Evolutionary conservation across 1,139 yeast species (phyloP).

Genomic region (Groenewaldozyma auringiensis): DNA sequence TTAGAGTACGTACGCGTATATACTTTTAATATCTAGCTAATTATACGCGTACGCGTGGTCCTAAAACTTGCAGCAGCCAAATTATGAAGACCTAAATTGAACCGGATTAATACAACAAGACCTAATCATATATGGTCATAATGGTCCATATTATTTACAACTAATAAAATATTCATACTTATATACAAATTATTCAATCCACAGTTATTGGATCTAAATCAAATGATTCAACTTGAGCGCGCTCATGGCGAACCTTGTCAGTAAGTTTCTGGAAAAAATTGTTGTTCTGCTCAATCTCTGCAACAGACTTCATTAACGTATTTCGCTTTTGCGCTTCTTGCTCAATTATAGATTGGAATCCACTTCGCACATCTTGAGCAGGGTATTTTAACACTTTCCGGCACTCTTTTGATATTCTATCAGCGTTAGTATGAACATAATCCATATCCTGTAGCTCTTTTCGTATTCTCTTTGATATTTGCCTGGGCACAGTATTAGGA

Average conservation of each 20-base stretch:
- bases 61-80: no score
- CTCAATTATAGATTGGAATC: conserved; percentile 66
- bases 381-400: conserved; percentile 76
- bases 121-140: no score
- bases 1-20: no score
- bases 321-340: conserved; percentile 54
- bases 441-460: conserved; percentile 57
- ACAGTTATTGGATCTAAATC: conserved; percentile 6
- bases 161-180: conserved; percentile 4
- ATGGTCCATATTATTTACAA: not conserved
- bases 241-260: conserved; percentile 11
- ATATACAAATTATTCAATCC: conserved; percentile 9
- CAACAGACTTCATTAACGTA: conserved; percentile 45
- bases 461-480: conserved; percentile 65
- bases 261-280: conserved; percentile 51
- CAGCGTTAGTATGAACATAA: conserved; percentile 70
- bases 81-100: no score
- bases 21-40: no score
- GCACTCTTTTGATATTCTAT: conserved; percentile 73
- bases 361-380: conserved; percentile 70
- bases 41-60: no score
- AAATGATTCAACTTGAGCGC: conserved; percentile 15
- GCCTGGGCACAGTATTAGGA: conserved; percentile 83
- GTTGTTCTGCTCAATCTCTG: conserved; percentile 49
- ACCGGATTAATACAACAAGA: no score